A percentile compares a stretch with the other conserved stretches of the same genome.
These are phyloP conservation scores for Boletus subcaerulescens DNA, from an alignment of 768 basidiomycete species.

Conservation along the genomic window DNA sequence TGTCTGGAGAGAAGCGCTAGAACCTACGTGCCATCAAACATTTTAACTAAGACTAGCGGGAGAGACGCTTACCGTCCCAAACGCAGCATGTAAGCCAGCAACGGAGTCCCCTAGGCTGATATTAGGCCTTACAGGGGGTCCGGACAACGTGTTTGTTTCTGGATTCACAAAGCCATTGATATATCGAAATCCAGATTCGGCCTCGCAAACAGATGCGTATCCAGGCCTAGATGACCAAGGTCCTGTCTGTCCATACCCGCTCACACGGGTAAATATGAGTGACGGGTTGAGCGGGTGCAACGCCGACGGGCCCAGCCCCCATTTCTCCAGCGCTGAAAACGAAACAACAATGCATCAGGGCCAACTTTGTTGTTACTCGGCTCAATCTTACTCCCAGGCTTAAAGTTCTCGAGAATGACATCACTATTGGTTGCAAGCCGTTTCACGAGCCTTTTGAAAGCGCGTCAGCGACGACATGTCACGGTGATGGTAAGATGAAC, in stretches of 20 bases:
- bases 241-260: conserved; percentile 73
- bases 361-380: too few species aligned
- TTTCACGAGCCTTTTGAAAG: conserved; percentile 51
- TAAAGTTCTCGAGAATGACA: conserved; percentile 70
- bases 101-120: conserved; percentile 72
- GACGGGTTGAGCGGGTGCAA: conserved; percentile 75
- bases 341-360: not conserved
- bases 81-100: conserved; percentile 69
- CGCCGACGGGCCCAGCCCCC: conserved; percentile 57
- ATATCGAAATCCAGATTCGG: conserved; percentile 70
- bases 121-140: conserved; percentile 67
- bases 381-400: conserved; percentile 58
- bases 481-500: not conserved
- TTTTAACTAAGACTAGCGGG: not conserved
- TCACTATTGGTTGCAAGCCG: conserved; percentile 60
- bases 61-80: conserved; percentile 55
- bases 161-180: conserved; percentile 66
- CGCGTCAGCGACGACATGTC: not conserved
- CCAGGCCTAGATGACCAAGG: conserved; percentile 71
- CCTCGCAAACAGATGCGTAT: conserved; percentile 74
- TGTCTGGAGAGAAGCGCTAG: conserved; percentile 56
- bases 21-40: conserved; percentile 37
- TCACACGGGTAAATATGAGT: conserved; percentile 86
- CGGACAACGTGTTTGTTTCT: conserved; percentile 49
- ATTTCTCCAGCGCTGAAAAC: conserved; percentile 60